Base-by-base conservation (phyloP, 1,139 yeast genomes). In the Blastobotrys buckinghamii region DNA sequence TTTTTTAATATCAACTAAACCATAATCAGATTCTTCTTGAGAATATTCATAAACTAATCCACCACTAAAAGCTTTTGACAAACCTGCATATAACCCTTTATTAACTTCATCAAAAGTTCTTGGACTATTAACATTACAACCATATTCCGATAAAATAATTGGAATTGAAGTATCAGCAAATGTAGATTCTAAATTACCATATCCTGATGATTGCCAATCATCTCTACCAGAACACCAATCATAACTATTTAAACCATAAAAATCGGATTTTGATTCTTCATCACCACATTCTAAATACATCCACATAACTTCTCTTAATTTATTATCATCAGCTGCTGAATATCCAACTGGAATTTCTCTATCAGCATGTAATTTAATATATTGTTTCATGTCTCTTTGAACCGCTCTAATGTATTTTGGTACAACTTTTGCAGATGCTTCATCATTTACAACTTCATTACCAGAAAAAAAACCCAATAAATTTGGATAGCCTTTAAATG, bases 401-500 rank as follows among this genome's bases (percentile, higher is more conserved):
- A 94, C 87, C 41, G 97, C 97, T 67, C 94, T 83, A 53, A 90
- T 79, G 63, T 84, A 90, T 46, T 72, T 76, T 38, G 88, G 86
- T 42, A 50, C 59, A 12, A 53, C 59, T 44, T 50, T 51, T 15
- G 97, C 96, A 34, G 94, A 79, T 22, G 77, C 72, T 45, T 75
- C 82, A 58, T 89, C 90, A 67, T 90, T 89, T 61, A 92, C 82
- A 52, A 90, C 84, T 72, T 90, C 97, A 65, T 90, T 90, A 62
- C 97, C 97, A 41, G 95, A 81, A 64, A 90, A 83, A 73, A 88
- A 88, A n/a, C 96, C 97, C 54, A 89, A 70, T 13, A 87, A 75
- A 64, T 90, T 90, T 50, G 95, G 82, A 69, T 86, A 90, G 59
- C 80, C 75, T 61, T 82, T 80, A 71, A 90, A 85, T 50, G 83